phyloP scores from a whole-genome alignment of 768 basidiomycete species.

The Xanthoconium stramineum region DNA sequence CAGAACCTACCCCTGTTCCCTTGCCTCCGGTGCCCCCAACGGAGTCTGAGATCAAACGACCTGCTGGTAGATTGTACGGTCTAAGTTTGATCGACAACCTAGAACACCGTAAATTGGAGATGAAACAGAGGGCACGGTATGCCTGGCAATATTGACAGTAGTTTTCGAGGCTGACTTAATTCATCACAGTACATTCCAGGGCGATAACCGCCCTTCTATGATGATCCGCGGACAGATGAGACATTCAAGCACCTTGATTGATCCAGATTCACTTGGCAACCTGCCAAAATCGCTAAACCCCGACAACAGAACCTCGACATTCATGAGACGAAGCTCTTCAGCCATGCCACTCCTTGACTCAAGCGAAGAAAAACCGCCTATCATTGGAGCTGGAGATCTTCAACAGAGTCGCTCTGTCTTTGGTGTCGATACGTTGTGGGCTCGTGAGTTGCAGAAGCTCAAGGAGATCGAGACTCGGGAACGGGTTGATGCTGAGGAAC shows the following conservation, averaged over 20 bases:
- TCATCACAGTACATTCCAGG: slow-evolving; percentile 69
- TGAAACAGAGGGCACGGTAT: slow-evolving; percentile 83
- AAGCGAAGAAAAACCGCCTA: slow-evolving; percentile 38
- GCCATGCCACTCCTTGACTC: slow-evolving; percentile 68
- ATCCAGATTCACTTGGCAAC: slow-evolving; percentile 56
- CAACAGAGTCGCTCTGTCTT: slow-evolving; percentile 75
- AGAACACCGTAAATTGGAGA: slow-evolving; percentile 75
- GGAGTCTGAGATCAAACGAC: slow-evolving; percentile 40
- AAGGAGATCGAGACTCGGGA: slow-evolving; percentile 73
- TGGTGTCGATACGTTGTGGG: slow-evolving; percentile 92
- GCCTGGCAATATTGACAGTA: slow-evolving; percentile 12
- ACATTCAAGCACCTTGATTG: slow-evolving; percentile 69
- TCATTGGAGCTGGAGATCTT: slow-evolving; percentile 33
- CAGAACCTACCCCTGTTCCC: slow-evolving; percentile 29
- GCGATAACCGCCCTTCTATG: slow-evolving; percentile 90
- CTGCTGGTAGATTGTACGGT: slow-evolving; percentile 81
- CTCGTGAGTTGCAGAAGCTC: slow-evolving; percentile 80
- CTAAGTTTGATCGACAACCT: slow-evolving; percentile 89
- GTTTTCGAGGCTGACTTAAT: slow-evolving; percentile 6
- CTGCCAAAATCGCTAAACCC: slow-evolving; percentile 46
- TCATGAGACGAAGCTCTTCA: slow-evolving; percentile 50
- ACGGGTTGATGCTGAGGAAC: slow-evolving; percentile 52
- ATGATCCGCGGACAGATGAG: slow-evolving; percentile 66
- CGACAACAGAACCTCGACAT: slow-evolving; percentile 41
- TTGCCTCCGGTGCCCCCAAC: slow-evolving; percentile 29